Evolutionary conservation across 768 basidiomycete species (phyloP), one percentile per base, ranked within the genome.

Genomic region (Cubamyces lactineus): DNA sequence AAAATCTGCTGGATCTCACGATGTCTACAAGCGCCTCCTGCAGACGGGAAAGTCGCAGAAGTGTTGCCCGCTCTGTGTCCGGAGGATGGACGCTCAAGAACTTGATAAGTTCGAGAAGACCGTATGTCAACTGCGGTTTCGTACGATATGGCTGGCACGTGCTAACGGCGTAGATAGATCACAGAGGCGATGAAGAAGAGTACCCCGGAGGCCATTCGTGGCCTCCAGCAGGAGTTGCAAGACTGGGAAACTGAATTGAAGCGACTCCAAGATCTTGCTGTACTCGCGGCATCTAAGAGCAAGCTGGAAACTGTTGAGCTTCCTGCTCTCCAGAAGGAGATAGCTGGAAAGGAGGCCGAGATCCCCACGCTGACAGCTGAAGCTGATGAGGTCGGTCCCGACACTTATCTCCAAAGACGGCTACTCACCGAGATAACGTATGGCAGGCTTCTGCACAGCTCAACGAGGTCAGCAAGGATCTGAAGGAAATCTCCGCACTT

Each of bases 11-110:
- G 78, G 73, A 55, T 78, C 73, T 73, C 75, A 75, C 15, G 74
- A 73, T 26, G 78, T 82, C 39, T 96, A 84, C 59, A 77, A 86
- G 59, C 71, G 72, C 1, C 67, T 92, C 30, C 78, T 93, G 42
- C 74, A 77, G 16, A 72, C 74, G 0, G 92, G 89, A 38, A 84
- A 83, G 70, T 76, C 79, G 52, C 83, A 87, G 63, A 86, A 89
- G 69, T 73, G 79, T 0, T 99, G 96, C 69, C 78, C 83, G 12
- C 86, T 86, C 8, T 98, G 96, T 71, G 85, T 86, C 67, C 84
- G 95, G 1, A 78, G 78, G 41, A 75, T 98, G 70, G 76, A 82
- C 21, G 80, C 82, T 26, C 69, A 71, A 1, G 87, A 87, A 46
- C 66, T 83, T 48, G 74, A 75, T 0, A 79, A 81, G 0, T 91